Evolutionary conservation across 768 basidiomycete species (phyloP).

Genomic region (Trametopsis cervina): DNA sequence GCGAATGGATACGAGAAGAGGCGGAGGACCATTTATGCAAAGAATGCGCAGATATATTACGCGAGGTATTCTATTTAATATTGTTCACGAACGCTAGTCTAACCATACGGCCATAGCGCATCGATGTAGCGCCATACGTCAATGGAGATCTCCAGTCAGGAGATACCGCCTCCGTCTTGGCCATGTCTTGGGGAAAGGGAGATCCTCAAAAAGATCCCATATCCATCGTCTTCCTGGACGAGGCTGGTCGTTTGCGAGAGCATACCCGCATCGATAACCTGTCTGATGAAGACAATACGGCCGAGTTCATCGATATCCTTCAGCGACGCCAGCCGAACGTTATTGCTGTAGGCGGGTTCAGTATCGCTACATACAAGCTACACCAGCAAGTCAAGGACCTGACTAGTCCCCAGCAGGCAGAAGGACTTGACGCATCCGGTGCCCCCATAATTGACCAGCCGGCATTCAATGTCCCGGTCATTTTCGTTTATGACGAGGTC

Average conservation of each 20-base stretch:
- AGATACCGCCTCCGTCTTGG: constrained; percentile 72
- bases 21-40: constrained; percentile 78
- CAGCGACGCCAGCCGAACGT: constrained; percentile 81
- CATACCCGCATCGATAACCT: constrained; percentile 87
- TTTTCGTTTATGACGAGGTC: constrained; percentile 85
- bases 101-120: constrained; percentile 42
- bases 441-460: constrained; percentile 16
- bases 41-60: constrained; percentile 60
- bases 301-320: constrained; percentile 79
- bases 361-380: constrained; percentile 70
- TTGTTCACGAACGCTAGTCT: background rate
- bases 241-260: constrained; percentile 86
- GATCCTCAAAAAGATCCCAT: constrained; percentile 90
- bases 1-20: constrained; percentile 85
- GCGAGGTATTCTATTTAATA: constrained; percentile 40
- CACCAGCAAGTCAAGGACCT: constrained; percentile 57
- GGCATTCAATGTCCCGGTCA: constrained; percentile 47
- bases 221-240: constrained; percentile 77
- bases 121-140: constrained; percentile 74
- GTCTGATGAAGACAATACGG: constrained; percentile 54
- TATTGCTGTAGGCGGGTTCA: constrained; percentile 85
- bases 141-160: constrained; percentile 60
- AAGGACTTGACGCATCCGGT: background rate
- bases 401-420: constrained; percentile 19
- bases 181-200: constrained; percentile 92